Evolutionary conservation across 1,139 yeast species (phyloP).

Genomic region (Geotrichum carabidarum): DNA sequence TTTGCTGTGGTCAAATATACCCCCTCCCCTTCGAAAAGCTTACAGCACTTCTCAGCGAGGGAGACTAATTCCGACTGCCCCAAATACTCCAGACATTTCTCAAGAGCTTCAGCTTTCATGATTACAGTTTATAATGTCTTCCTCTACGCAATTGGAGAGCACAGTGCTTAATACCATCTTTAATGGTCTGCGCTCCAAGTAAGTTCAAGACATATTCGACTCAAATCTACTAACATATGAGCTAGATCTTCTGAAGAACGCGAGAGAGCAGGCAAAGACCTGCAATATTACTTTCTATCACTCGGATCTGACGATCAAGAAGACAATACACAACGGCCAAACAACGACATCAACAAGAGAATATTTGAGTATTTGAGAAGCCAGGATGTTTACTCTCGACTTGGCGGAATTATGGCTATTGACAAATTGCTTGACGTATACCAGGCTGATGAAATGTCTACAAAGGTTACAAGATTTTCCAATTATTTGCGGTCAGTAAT

Average conservation of each 20-base stretch:
- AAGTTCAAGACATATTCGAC: conserved; percentile 6
- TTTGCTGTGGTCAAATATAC: no score
- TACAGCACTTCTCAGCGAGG: no score
- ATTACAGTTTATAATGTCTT: conserved; percentile 7
- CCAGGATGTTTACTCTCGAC: conserved; percentile 61
- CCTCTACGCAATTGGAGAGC: conserved; percentile 19
- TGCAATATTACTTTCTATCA: conserved; percentile 61
- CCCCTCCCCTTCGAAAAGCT: no score
- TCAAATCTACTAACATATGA: background rate
- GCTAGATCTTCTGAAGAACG: conserved; percentile 34
- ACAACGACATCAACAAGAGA: conserved; percentile 79
- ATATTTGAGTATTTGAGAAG: conserved; percentile 82
- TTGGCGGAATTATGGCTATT: conserved; percentile 89
- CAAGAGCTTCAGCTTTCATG: background rate
- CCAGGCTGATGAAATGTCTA: conserved; percentile 69
- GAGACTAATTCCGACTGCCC: no score
- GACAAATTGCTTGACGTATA: conserved; percentile 81
- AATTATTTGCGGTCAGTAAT: conserved; percentile 78
- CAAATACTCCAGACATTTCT: background rate
- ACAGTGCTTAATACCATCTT: conserved; percentile 25
- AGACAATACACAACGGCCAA: conserved; percentile 74
- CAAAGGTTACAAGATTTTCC: conserved; percentile 84
- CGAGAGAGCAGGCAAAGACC: conserved; percentile 50
- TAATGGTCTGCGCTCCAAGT: conserved; percentile 28
- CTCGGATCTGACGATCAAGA: conserved; percentile 70